These are phyloP conservation scores for Royoungia palumana DNA, from an alignment of 768 basidiomycete genomes.

Conservation along the genomic window DNA sequence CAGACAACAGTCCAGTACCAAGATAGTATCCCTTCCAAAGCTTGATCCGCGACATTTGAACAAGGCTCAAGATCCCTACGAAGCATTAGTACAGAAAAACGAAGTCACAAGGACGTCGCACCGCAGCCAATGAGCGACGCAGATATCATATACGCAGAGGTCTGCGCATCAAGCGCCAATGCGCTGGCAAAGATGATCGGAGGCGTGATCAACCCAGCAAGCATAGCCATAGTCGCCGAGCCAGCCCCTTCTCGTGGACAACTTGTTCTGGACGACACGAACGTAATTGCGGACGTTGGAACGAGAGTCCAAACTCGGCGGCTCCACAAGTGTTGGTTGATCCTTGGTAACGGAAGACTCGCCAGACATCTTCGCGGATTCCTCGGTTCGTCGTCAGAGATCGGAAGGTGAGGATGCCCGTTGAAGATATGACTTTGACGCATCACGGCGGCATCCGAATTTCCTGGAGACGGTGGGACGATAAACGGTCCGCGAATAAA, in stretches of 20 bases:
- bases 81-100: no score
- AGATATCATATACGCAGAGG: constrained; percentile 76
- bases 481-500: no score
- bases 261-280: constrained; percentile 28
- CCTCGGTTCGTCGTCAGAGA: no score
- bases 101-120: constrained; percentile 28
- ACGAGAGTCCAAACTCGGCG: constrained; percentile 6
- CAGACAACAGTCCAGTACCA: constrained; percentile 77
- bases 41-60: constrained; percentile 72
- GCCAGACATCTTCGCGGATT: constrained; percentile 11
- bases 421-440: no score
- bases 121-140: constrained; percentile 78
- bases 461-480: no score
- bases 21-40: constrained; percentile 64
- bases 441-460: no score
- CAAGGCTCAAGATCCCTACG: constrained; percentile 65
- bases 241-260: constrained; percentile 60
- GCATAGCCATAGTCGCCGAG: constrained; percentile 85
- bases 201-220: constrained; percentile 78
- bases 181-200: constrained; percentile 75
- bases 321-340: constrained; percentile 15
- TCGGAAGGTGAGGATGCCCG: no score
- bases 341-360: constrained; percentile 9
- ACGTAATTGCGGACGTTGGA: constrained; percentile 7
- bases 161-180: constrained; percentile 53